Percentiles rank a stretch among this genome's conserved stretches.
Evolutionary conservation across 2,329 filamentous ascomycete species (phyloP).

Genomic region (Pseudopithomyces chartarum): DNA sequence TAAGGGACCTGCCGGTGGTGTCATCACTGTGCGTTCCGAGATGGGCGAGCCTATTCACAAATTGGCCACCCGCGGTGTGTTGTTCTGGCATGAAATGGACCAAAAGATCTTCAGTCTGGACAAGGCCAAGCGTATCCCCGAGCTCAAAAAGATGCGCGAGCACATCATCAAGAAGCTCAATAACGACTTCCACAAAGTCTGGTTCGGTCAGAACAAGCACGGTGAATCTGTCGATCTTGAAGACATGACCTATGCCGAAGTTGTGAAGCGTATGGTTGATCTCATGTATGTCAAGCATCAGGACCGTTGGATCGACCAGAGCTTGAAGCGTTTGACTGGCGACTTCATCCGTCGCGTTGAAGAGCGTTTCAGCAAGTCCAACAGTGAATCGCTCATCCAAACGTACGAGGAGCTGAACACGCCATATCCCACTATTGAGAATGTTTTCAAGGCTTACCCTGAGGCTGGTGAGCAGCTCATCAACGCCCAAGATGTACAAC

Average conservation of each 20-base stretch:
- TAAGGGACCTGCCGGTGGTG: slow-evolving; percentile 79
- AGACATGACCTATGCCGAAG: slow-evolving; percentile 56
- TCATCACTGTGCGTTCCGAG: slow-evolving; percentile 96
- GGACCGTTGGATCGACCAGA: slow-evolving; percentile 59
- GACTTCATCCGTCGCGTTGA: slow-evolving; percentile 97
- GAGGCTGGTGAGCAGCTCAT: slow-evolving; percentile 90
- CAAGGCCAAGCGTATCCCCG: slow-evolving; percentile 67
- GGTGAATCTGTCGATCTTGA: slow-evolving; percentile 52
- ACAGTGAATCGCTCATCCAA: slow-evolving; percentile 82
- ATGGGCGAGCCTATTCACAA: slow-evolving; percentile 99
- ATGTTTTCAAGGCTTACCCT: slow-evolving; percentile 80
- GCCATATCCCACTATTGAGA: slow-evolving; percentile 78
- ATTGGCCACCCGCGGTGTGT: slow-evolving; percentile 91
- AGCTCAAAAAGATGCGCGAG: slow-evolving; percentile 50
- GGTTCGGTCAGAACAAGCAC: slow-evolving; percentile 52
- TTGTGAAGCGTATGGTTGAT: slow-evolving; percentile 52
- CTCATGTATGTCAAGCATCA: slow-evolving; percentile 54
- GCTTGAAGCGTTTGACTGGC: slow-evolving; percentile 80
- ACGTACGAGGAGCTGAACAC: slow-evolving; percentile 86
- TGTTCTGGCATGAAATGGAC: slow-evolving; percentile 99
- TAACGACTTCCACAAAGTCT: slow-evolving; percentile 55
- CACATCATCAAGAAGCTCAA: slow-evolving; percentile 55
- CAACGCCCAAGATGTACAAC: slow-evolving; percentile 96
- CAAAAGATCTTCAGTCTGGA: slow-evolving; percentile 96
- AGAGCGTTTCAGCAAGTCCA: slow-evolving; percentile 85